Conservation (phyloP, 257 asterid species). For the Scutellaria barbata region DNA sequence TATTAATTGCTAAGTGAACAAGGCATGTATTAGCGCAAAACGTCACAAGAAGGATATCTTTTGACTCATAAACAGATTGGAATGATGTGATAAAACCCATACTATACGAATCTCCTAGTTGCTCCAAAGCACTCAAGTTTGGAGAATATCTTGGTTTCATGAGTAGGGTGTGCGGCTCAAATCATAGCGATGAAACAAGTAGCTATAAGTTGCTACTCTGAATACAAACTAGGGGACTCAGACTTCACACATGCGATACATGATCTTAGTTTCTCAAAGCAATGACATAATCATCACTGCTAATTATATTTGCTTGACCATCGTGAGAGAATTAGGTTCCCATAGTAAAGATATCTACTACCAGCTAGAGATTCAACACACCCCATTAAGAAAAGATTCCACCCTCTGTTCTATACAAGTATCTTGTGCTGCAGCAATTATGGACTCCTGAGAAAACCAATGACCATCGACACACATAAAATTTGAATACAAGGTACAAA, state of each 20-base stretch:
- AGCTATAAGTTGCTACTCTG: neutral
- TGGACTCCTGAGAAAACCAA: constrained; percentile 3
- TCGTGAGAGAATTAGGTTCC: neutral
- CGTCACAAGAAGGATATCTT: neutral
- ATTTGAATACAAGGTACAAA: neutral
- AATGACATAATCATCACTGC: neutral
- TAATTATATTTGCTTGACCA: neutral
- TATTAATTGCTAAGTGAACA: constrained; percentile 10
- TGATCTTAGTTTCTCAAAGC: constrained; percentile 24
- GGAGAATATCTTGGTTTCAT: neutral
- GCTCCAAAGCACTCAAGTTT: neutral
- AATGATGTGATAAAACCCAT: neutral
- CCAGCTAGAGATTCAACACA: neutral
- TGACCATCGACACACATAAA: neutral
- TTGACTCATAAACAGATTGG: neutral
- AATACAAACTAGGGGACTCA: constrained; percentile 9
- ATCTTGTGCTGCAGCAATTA: neutral
- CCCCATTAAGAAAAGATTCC: constrained; percentile 1
- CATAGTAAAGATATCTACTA: neutral
- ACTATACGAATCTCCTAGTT: neutral
- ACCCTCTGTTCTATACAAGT: constrained; percentile 9
- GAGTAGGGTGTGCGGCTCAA: constrained; percentile 11
- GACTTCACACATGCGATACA: neutral
- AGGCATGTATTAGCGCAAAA: constrained; percentile 1
- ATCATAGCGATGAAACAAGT: neutral